A percentile compares a stretch with the other conserved stretches of the same genome.
phyloP scores from a whole-genome alignment of 2,329 filamentous ascomycete genomes.

The Clarireedia sp. region DNA sequence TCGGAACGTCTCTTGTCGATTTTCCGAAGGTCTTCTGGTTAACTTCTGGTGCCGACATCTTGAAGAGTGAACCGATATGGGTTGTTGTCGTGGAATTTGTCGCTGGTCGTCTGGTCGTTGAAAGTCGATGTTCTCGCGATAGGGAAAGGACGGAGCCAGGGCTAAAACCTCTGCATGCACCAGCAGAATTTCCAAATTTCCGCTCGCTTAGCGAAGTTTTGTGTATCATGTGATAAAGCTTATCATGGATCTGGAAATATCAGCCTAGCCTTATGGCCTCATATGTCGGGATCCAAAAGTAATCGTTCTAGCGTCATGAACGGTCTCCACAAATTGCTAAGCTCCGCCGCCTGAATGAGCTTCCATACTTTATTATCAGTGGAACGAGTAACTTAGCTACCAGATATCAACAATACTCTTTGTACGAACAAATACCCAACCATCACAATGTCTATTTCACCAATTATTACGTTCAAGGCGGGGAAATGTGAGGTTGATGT shows the following conservation, averaged over 20 bases:
- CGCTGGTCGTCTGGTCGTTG: constrained; percentile 9
- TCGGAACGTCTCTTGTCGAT: constrained; percentile 85
- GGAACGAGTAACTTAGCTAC: not conserved
- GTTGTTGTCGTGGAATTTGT: constrained; percentile 19
- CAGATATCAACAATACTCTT: not conserved
- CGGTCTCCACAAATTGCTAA: constrained; percentile 7
- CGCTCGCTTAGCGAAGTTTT: constrained; percentile 9
- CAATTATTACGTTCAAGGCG: constrained; percentile 94
- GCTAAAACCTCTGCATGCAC: constrained; percentile 8
- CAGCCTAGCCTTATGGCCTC: not conserved
- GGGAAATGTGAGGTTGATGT: constrained; percentile 82
- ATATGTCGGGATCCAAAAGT: not conserved
- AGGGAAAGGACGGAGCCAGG: constrained; percentile 2
- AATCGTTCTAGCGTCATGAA: constrained; percentile 5
- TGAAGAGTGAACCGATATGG: constrained; percentile 32
- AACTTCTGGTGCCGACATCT: constrained; percentile 51
- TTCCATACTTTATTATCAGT: not conserved
- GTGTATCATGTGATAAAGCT: constrained; percentile 9
- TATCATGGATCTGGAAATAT: not conserved
- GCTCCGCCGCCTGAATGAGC: constrained; percentile 9
- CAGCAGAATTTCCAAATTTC: constrained; percentile 5
- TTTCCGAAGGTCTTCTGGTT: constrained; percentile 88
- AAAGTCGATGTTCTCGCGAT: constrained; percentile 10
- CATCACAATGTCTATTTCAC: constrained; percentile 66
- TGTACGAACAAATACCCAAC: constrained; percentile 5